phyloP scores from a whole-genome alignment of 345 rosid species.

The Salix dunnii region DNA sequence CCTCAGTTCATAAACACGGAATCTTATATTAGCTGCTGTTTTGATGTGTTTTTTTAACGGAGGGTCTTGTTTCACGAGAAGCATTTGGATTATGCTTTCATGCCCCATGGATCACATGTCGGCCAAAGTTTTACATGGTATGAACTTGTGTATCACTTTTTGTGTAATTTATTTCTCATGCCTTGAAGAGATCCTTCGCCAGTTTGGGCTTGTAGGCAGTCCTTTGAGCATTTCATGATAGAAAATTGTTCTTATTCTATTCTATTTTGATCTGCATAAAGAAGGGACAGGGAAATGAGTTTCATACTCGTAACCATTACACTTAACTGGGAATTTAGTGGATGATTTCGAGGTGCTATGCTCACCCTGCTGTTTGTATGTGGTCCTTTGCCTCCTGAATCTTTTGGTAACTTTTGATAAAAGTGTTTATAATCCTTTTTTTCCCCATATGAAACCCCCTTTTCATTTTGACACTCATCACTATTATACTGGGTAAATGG shows the following conservation, averaged over 20 bases:
- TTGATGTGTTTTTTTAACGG: background rate
- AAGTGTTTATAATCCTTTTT: background rate
- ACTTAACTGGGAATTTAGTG: background rate
- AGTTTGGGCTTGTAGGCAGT: background rate
- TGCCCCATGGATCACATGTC: constrained; percentile 2
- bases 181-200: background rate
- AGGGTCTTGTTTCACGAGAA: background rate
- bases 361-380: background rate
- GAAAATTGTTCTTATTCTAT: background rate
- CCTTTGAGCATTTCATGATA: background rate
- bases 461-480: background rate
- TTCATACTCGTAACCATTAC: background rate
- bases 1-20: background rate
- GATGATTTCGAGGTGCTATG: background rate
- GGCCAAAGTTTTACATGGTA: constrained; percentile 8
- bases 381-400: background rate
- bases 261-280: background rate
- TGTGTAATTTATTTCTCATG: background rate
- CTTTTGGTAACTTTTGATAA: background rate
- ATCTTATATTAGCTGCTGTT: background rate
- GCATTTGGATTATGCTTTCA: background rate
- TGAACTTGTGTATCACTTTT: background rate
- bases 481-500: background rate
- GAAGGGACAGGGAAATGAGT: background rate
- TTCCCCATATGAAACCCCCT: background rate